Percentiles rank a stretch among this genome's conserved stretches.
phyloP scores from a whole-genome alignment of 768 basidiomycete species.

The Tephrocybe sp. region DNA sequence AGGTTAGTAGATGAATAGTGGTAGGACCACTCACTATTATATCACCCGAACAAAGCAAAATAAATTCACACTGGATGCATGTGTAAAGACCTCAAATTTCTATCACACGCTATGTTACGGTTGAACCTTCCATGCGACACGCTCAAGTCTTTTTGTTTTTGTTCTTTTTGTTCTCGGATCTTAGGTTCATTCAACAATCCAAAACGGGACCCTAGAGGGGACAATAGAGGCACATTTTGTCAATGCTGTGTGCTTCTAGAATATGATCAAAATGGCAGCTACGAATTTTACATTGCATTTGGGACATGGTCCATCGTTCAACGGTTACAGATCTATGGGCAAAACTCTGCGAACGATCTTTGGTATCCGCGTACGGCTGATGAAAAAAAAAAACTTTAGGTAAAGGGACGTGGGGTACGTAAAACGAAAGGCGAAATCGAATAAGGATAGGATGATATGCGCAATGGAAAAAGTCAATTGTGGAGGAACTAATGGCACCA shows the following conservation, averaged over 20 bases:
- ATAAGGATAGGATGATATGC: conserved; percentile 19
- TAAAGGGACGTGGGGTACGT: conserved; percentile 7
- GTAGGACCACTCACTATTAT: no score
- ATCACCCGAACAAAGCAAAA: no score
- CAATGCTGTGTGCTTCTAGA: not conserved
- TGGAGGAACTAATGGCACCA: conserved; percentile 18
- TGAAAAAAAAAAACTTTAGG: conserved; percentile 8
- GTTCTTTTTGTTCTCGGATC: not conserved
- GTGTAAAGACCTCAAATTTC: no score
- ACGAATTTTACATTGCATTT: no score
- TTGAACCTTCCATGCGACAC: not conserved
- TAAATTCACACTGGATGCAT: no score
- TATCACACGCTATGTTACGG: no score
- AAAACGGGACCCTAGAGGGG: not conserved
- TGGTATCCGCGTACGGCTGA: not conserved
- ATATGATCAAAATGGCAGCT: no score
- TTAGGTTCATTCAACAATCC: no score
- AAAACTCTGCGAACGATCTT: no score
- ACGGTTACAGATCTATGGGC: no score
- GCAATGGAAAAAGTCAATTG: not conserved
- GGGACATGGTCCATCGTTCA: no score
- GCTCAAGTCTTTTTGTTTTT: not conserved
- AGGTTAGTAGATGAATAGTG: not conserved
- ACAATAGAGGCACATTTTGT: not conserved
- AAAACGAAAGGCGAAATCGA: conserved; percentile 2